phyloP scores from a whole-genome alignment of 2,329 filamentous ascomycete species.

The Monosporascus sp. region DNA sequence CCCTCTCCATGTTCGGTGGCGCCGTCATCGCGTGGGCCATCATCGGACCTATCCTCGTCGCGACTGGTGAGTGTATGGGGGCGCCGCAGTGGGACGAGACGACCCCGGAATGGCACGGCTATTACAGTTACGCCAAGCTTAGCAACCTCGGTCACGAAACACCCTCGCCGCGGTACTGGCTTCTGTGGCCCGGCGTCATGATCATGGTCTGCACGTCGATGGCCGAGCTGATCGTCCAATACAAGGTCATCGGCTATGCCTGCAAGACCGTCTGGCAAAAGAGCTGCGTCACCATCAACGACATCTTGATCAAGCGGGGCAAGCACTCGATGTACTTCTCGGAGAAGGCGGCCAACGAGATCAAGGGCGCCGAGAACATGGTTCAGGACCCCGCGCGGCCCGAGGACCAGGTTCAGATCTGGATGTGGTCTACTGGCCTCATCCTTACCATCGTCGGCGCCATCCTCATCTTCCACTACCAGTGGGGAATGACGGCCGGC shows the following conservation, averaged over 20 bases:
- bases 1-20: slow-evolving; percentile 51
- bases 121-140: slow-evolving; percentile 31
- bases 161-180: slow-evolving; percentile 35
- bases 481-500: slow-evolving; percentile 52
- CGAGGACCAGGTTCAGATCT: slow-evolving; percentile 43
- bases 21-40: slow-evolving; percentile 50
- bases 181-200: slow-evolving; percentile 37
- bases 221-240: slow-evolving; percentile 33
- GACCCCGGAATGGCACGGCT: slow-evolving; percentile 38
- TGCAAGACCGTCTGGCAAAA: slow-evolving; percentile 44
- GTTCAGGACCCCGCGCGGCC: slow-evolving; percentile 44
- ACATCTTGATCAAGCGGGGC: slow-evolving; percentile 31
- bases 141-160: slow-evolving; percentile 24
- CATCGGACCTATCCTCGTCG: slow-evolving; percentile 51
- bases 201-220: slow-evolving; percentile 36
- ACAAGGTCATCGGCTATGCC: slow-evolving; percentile 31
- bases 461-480: slow-evolving; percentile 44
- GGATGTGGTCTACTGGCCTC: slow-evolving; percentile 47
- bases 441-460: slow-evolving; percentile 43
- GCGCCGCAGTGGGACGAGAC: slow-evolving; percentile 22
- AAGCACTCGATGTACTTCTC: slow-evolving; percentile 38
- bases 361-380: slow-evolving; percentile 30
- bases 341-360: slow-evolving; percentile 27
- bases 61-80: slow-evolving; percentile 43
- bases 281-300: slow-evolving; percentile 36